Evolutionary conservation across 169 alveolate species (phyloP), one percentile per base, ranked within the genome.

Genomic region (Pseudocohnilembus persalinus): DNA sequence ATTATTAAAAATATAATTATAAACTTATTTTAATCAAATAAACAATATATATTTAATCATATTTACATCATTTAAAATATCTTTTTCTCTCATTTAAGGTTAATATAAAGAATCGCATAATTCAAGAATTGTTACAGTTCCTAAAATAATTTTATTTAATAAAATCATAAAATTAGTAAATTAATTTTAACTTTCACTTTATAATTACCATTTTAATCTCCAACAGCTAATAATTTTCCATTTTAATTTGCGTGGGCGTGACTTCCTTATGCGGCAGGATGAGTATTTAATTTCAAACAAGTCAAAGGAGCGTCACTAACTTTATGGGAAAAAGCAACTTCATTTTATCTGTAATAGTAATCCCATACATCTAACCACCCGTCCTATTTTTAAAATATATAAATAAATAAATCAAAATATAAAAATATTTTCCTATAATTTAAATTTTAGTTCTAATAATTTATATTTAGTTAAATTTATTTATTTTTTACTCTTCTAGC

Each of bases 291-390:
- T 74, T 91, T 87, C 73, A 96, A 91, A 34, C 93, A 88, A 27
- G 97, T 96, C 30, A 96, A 83, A 35, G 97, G 95, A 31, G 92
- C 85, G 83, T 95, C 98, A 64, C 97, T 91, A 25, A 97, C 97
- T 92, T 96, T 96, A 77, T 97, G 98, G 76, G 96, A 92, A 90
- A 91, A 96, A 72, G 98, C 97, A 82, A 96, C 96, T 88, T 97
- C 98, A 89, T 96, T 96, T 88, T 96, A 95, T 90, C 97, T 92
- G 92, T 97, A 96, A 89, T 92, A 96, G 89, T 91, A 96, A 93
- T 97, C 99, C 98, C 98, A 96, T 76, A 97, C 97, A 93, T 96
- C 98, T 89, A 97, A 90, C 95, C 96, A 96, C 25, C 99, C 98
- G 90, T 93, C 97, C 96, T 94, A 92, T 87, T 92, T 85, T 33